Evolutionary conservation across 148 eudicot species (phyloP).

Genomic region (Diospyros lotus): DNA sequence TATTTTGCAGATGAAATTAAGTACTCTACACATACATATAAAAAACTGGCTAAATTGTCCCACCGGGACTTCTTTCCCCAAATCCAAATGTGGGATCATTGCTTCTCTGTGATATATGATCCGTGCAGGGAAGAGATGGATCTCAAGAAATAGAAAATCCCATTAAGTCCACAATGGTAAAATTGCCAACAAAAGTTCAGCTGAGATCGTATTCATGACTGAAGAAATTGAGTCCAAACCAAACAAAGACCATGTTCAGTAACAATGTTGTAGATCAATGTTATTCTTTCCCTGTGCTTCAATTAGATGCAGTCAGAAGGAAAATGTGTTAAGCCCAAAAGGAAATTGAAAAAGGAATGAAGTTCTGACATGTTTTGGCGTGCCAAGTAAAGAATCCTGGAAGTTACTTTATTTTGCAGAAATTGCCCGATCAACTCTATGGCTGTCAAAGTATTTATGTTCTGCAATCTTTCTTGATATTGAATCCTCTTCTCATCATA

Average conservation of each 20-base stretch:
- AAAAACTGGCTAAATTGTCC: background rate
- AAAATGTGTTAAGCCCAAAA: background rate
- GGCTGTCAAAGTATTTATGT: conserved; percentile 39
- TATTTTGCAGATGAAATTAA: background rate
- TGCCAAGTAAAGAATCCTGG: conserved; percentile 38
- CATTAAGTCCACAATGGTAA: background rate
- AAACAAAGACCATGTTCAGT: no score
- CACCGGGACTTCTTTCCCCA: background rate
- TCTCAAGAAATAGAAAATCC: no score
- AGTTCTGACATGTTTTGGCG: conserved; percentile 43
- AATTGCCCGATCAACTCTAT: conserved; percentile 38
- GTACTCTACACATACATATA: background rate
- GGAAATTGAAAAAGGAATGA: background rate
- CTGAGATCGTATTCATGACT: background rate
- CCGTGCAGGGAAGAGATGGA: no score
- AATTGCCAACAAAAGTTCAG: background rate
- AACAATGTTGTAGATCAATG: background rate
- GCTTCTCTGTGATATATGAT: background rate
- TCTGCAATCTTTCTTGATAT: conserved; percentile 33
- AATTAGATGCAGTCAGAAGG: background rate
- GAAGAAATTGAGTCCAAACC: no score
- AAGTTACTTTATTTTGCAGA: conserved; percentile 32
- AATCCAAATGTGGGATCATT: background rate
- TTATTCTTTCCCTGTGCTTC: background rate
- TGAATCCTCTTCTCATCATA: conserved; percentile 30